Conservation (phyloP, 2,329 filamentous ascomycete species). For the Fusarium napiforme region DNA sequence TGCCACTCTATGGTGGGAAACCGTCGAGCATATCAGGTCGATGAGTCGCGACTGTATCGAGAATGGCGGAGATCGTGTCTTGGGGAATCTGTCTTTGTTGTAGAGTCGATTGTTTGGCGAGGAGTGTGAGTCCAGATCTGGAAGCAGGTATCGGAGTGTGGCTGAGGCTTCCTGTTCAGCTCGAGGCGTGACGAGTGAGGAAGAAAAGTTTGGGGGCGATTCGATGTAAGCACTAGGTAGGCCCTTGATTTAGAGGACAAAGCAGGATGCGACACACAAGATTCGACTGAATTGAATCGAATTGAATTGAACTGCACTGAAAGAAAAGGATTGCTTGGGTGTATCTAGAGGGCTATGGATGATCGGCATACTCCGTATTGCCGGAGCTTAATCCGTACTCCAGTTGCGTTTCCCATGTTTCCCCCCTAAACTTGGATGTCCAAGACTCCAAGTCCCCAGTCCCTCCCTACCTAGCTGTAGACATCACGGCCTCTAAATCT, state of each 20-base stretch:
- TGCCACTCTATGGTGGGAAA: conserved; percentile 36
- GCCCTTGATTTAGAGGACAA: conserved; percentile 10
- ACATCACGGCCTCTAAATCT: conserved; percentile 2
- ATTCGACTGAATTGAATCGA: background rate
- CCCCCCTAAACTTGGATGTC: background rate
- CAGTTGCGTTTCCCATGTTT: background rate
- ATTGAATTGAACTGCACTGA: background rate
- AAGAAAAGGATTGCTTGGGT: background rate
- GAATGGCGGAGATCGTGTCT: background rate
- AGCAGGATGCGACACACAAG: background rate
- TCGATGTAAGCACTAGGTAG: conserved; percentile 20
- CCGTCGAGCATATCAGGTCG: conserved; percentile 40
- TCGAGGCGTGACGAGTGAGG: conserved; percentile 17
- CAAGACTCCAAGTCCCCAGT: background rate
- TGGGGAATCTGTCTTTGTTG: conserved; percentile 8
- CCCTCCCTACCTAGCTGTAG: background rate
- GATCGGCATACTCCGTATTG: conserved; percentile 1
- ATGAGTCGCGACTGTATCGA: conserved; percentile 6
- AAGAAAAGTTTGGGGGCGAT: conserved; percentile 15
- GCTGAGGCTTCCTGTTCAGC: conserved; percentile 32
- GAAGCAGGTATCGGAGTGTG: conserved; percentile 11
- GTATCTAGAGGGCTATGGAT: background rate
- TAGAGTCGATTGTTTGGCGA: conserved; percentile 16
- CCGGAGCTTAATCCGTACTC: background rate
- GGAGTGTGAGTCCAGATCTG: conserved; percentile 7